Base-by-base conservation (phyloP, 2,329 filamentous ascomycete species). In the Diaporthe australafricana region DNA sequence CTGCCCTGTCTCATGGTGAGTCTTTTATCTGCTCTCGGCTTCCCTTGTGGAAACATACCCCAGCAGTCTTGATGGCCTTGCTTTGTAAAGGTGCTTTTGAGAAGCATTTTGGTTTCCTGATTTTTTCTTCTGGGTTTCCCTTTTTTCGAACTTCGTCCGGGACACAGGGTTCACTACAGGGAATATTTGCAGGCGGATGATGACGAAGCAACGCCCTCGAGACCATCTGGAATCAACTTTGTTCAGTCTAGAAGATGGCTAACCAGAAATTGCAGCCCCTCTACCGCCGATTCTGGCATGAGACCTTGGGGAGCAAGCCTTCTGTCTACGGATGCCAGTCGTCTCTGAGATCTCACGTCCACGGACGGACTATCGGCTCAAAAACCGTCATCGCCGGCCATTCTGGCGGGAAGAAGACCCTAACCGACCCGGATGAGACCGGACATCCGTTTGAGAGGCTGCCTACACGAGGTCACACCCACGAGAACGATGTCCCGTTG, bases 1-100 rank as follows among this genome's bases (percentile, higher is more conserved):
- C 30, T 65, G 14, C 60, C 60, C 5, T 65, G 60, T 12, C 60
- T 65, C 38, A 65, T 65, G 60, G 60, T 65, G 1, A 65, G 60
- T 16, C 32, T n/a, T 63, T 7, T 27, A 20, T 35, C n/a, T 35
- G 3, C 11, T 47, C 6, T 35, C 17, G 1, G 12, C 11, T 17
- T 17, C 25, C 22, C 6, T 16, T n/a, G 20, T 2, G 53, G 11
- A 40, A 40, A 5, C 11, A 8, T 9, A 35, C 30, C n/a, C n/a
- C n/a, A 17, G 30, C 20, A 27, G 35, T 25, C 22, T 11, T 8
- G 22, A 27, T 32, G 11, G 5, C 35, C 6, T 53, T 53, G 14
- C 27, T 53, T 25, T n/a, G n/a, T n/a, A 53, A 17, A 16, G 20
- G 7, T 20, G 9, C 35, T 8, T 20, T 22, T 22, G 38, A 27